phyloP scores from a whole-genome alignment of 2,329 filamentous ascomycete species.

The Talaromyces verruculosus region DNA sequence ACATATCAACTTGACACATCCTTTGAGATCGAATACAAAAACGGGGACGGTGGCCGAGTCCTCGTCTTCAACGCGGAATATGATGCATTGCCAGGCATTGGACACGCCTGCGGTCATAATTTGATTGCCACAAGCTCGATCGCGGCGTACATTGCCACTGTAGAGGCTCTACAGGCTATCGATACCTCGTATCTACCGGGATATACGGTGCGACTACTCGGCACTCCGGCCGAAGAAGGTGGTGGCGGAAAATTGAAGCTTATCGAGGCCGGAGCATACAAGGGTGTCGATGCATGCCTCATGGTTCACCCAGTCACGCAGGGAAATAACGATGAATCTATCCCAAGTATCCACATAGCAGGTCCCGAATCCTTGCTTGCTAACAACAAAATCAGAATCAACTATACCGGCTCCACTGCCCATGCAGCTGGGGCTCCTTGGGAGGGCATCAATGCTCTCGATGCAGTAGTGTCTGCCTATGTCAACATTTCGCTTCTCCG shows the following conservation, averaged over 20 bases:
- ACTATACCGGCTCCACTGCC: constrained; percentile 53
- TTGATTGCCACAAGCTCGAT: constrained; percentile 23
- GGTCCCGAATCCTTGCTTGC: constrained; percentile 20
- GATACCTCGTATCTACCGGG: constrained; percentile 22
- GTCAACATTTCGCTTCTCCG: constrained; percentile 53
- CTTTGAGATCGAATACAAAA: constrained; percentile 23
- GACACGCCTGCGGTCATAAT: constrained; percentile 29
- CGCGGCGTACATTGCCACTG: constrained; percentile 22
- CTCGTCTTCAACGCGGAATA: constrained; percentile 29
- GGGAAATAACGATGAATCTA: constrained; percentile 21
- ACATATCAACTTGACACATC: constrained; percentile 24
- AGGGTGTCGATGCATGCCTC: constrained; percentile 31
- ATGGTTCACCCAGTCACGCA: constrained; percentile 39
- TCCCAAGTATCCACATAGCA: constrained; percentile 10
- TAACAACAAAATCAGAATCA: constrained; percentile 27
- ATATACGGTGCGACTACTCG: constrained; percentile 31
- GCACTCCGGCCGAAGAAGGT: constrained; percentile 32
- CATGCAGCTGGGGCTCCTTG: constrained; percentile 59
- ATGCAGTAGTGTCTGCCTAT: constrained; percentile 55
- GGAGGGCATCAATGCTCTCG: constrained; percentile 61
- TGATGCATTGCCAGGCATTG: constrained; percentile 27
- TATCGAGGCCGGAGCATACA: constrained; percentile 41
- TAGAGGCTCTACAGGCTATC: constrained; percentile 15
- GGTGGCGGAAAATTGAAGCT: constrained; percentile 36
- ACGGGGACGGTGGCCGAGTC: constrained; percentile 22